Base-by-base conservation (phyloP, 192 early-diverging fungal genomes). In the Umbelopsis sp. region DNA sequence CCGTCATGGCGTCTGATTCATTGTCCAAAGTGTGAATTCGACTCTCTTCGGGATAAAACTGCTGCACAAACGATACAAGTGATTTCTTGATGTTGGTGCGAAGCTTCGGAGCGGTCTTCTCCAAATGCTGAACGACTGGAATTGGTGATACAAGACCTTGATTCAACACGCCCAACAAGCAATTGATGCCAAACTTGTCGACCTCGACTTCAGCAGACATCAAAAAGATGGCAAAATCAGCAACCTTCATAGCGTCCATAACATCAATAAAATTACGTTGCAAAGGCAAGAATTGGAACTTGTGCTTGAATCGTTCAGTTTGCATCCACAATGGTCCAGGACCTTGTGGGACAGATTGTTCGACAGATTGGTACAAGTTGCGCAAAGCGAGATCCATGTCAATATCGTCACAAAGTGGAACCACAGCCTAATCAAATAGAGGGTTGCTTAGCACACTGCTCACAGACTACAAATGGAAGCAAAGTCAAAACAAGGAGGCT, bases 141-240 rank as follows among this genome's bases (percentile, higher is more conserved):
- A 96, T 82, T 45, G 90, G 86, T 4, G 88, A 86, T 0, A 92
- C 85, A 18, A 97, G 89, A 67, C 95, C 96, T 77, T 97, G 95
- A 51, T 91, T 88, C 77, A 94, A 92, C 69, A 99, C 91, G 33
- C 92, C 88, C 44, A 86, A 85, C 75, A 99, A 75, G 64, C 89
- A 88, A 67, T 84, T 85, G 76, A 94, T 91, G 47, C 97, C 97
- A 86, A 97, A 97, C 45, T 83, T 85, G 75, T 98, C 97, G 9
- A 99, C 97, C 76, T 98, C 96, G 11, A 90, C 90, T 4, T 90
- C 86, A 16, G 95, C 93, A 49, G 94, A 96, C 73, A 99, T 76
- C 1, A 92, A 86, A 75, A 95, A 90, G 61, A 99, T 70, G 69
- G 93, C 84, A 72, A 93, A 95, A 76, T 99, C 97, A 45, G 94